A percentile compares a stretch with the other conserved stretches of the same genome.
phyloP scores from a whole-genome alignment of 148 eudicot genomes.

The Arctostaphylos glauca region DNA sequence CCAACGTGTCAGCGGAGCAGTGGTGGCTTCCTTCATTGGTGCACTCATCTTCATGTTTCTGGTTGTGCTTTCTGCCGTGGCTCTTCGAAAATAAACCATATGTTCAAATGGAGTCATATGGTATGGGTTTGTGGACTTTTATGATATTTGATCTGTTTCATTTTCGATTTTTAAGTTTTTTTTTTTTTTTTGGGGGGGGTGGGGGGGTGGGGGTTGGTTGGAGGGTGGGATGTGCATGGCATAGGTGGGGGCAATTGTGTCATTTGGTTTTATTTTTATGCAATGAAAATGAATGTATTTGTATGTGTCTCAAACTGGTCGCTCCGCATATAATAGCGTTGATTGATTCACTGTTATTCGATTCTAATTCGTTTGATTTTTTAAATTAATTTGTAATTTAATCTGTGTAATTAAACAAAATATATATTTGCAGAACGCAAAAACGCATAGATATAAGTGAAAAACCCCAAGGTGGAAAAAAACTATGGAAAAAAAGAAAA shows the following conservation, averaged over 20 bases:
- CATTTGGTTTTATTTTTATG: background rate
- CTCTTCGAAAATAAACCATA: constrained; percentile 35
- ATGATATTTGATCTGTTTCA: no score
- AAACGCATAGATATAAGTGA: no score
- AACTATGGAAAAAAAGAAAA: no score
- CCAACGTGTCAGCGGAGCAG: constrained; percentile 71
- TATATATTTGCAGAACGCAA: no score
- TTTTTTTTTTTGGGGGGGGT: background rate
- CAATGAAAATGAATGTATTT: background rate
- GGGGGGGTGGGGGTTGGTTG: background rate
- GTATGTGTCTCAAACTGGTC: background rate
- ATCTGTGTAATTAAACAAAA: no score
- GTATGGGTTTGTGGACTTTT: no score
- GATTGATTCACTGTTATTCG: no score
- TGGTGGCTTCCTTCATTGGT: constrained; percentile 76
- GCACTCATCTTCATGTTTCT: constrained; percentile 51
- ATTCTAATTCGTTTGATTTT: no score
- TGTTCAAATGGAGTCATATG: no score
- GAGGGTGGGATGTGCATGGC: background rate
- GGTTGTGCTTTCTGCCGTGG: constrained; percentile 60
- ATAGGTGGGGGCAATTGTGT: background rate
- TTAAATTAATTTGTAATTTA: no score
- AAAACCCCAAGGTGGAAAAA: no score
- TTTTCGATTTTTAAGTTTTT: background rate
- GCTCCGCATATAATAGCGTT: no score